A percentile compares a stretch with the other conserved stretches of the same genome.
These are phyloP conservation scores for Eucalyptus shirleyi DNA, from an alignment of 345 rosid genomes.

Conservation along the genomic window DNA sequence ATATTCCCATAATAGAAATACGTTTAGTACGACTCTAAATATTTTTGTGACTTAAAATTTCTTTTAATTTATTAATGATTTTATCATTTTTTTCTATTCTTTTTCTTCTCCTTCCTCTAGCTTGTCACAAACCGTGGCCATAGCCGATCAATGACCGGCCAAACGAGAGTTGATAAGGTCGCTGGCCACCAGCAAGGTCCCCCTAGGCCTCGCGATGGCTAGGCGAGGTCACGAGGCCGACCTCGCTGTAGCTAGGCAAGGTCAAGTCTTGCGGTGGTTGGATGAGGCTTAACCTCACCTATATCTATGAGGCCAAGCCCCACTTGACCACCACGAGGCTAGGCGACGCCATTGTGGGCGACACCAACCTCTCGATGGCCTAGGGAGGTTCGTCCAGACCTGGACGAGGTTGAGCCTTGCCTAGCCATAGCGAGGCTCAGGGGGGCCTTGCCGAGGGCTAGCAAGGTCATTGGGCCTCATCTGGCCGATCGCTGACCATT, in stretches of 20 bases:
- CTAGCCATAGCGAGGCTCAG: fast-evolving
- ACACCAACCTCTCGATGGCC: fast-evolving
- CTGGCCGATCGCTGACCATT: fast-evolving
- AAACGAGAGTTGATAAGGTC: no score
- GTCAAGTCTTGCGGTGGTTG: fast-evolving
- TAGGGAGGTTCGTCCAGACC: no score
- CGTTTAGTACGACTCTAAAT: fast-evolving
- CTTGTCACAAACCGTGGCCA: fast-evolving
- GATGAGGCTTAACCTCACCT: no score
- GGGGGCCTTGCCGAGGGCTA: fast-evolving
- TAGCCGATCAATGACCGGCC: fast-evolving
- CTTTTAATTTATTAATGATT: no score
- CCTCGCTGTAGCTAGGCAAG: fast-evolving
- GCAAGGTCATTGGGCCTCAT: fast-evolving
- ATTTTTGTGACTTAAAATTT: no score
- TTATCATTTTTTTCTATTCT: no score
- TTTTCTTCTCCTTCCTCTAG: no score
- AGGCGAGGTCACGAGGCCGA: no score
- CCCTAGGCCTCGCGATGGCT: no score
- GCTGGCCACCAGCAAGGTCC: fast-evolving
- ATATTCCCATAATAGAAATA: fast-evolving
- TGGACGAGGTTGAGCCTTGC: fast-evolving
- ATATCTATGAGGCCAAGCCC: no score
- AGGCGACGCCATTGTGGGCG: no score
- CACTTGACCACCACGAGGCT: fast-evolving